phyloP scores from a whole-genome alignment of 768 basidiomycete genomes.

The Termitomyces sp. region DNA sequence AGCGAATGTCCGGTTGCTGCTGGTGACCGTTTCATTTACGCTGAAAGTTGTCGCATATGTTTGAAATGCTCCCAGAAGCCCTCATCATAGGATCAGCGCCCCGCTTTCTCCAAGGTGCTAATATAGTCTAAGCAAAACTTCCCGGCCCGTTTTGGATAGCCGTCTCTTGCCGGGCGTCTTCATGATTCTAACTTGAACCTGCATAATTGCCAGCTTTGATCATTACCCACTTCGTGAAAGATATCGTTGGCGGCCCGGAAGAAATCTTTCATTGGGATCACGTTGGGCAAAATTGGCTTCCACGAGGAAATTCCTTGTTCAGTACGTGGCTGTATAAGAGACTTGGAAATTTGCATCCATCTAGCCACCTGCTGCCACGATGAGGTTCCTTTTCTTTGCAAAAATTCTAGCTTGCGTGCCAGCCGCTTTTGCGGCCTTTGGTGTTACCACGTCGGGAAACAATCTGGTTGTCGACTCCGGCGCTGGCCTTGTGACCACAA shows the following conservation, averaged over 20 bases:
- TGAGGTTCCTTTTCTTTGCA: constrained; percentile 20
- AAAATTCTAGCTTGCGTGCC: constrained; percentile 25
- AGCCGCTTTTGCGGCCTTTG: constrained; percentile 40
- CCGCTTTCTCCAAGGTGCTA: background rate
- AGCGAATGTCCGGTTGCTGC: constrained; percentile 5
- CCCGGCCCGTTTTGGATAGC: constrained; percentile 11
- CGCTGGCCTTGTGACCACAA: constrained; percentile 40
- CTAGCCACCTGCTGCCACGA: constrained; percentile 7
- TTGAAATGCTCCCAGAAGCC: background rate
- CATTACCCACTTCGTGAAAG: background rate
- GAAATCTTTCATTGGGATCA: background rate
- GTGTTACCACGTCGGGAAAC: constrained; percentile 37
- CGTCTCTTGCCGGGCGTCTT: background rate
- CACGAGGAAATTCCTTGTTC: constrained; percentile 8
- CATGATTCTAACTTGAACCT: background rate
- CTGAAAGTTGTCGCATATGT: background rate
- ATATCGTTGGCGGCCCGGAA: constrained; percentile 13
- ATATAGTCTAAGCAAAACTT: background rate
- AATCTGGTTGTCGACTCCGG: constrained; percentile 42
- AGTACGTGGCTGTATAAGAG: background rate
- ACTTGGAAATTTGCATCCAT: background rate
- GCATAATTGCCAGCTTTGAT: background rate
- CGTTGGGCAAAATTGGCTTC: constrained; percentile 2
- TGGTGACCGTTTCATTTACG: background rate
- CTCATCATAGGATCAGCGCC: constrained; percentile 8